Evolutionary conservation across 2,329 filamentous ascomycete genomes (phyloP).

Genomic region (Aureobasidium sp.): DNA sequence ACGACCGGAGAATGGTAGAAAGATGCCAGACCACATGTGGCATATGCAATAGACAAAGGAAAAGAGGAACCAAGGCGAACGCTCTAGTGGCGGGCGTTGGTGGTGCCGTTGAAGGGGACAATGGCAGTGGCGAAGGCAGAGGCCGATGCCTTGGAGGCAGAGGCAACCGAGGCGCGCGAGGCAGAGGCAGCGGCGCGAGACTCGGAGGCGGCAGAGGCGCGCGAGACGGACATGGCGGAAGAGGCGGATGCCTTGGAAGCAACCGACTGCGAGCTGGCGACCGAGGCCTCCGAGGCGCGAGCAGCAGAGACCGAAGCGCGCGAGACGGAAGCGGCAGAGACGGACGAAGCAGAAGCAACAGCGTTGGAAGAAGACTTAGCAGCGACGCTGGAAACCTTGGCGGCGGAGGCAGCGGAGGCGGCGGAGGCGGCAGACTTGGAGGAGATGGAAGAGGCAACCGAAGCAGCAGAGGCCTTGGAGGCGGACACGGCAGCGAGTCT

Average conservation of each 20-base stretch:
- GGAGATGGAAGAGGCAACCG: conserved; percentile 7
- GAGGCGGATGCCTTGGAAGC: conserved; percentile 6
- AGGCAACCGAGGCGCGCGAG: neutral
- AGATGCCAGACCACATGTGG: conserved; percentile 2
- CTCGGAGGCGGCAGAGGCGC: neutral
- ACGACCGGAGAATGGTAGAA: neutral
- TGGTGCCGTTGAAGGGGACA: conserved; percentile 12
- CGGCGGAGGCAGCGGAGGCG: neutral
- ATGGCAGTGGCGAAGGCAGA: conserved; percentile 1
- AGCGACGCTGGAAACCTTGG: conserved; percentile 2
- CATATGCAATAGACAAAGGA: conserved; percentile 4
- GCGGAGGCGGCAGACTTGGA: neutral
- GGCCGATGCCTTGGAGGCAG: conserved; percentile 6
- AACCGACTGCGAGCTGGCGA: neutral
- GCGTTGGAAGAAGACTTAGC: neutral
- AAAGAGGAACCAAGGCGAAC: neutral
- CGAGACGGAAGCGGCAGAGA: neutral
- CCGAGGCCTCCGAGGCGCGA: neutral
- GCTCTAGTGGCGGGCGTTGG: conserved; percentile 6
- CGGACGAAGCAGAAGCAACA: neutral
- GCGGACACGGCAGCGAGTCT: conserved; percentile 7
- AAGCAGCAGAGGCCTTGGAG: conserved; percentile 15
- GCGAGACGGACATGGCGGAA: neutral
- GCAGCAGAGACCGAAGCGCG: conserved; percentile 11
- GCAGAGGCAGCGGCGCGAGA: conserved; percentile 9